Conservation (phyloP, 106 monocot genomes). For the Dendrobium huoshanense region DNA sequence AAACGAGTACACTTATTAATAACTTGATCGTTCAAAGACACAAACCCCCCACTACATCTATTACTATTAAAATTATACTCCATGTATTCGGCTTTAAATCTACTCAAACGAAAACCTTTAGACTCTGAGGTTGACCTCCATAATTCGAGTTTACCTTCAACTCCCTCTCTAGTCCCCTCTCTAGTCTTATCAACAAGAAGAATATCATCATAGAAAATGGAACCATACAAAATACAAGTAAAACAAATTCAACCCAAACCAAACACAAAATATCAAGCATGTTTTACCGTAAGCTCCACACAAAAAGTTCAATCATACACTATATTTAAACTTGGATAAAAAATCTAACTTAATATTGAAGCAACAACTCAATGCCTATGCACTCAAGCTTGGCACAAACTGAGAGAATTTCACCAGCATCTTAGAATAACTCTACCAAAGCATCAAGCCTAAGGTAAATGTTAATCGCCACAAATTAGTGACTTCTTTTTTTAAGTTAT, state of each 20-base stretch:
- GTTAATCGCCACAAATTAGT: background rate
- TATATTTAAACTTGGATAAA: background rate
- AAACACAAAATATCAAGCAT: background rate
- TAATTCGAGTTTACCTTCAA: too few species aligned
- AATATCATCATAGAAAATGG: background rate
- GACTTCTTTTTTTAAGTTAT: background rate
- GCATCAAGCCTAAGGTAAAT: background rate
- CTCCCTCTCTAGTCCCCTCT: too few species aligned
- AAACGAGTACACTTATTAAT: too few species aligned
- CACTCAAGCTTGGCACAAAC: background rate
- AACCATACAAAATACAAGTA: background rate
- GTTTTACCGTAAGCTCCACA: background rate
- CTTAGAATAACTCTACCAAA: background rate
- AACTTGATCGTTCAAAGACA: too few species aligned
- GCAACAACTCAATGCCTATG: background rate
- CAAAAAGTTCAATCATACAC: background rate
- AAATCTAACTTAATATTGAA: background rate
- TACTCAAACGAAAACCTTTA: too few species aligned
- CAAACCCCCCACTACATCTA: too few species aligned
- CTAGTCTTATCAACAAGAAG: too few species aligned
- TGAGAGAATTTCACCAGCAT: background rate
- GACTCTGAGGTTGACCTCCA: too few species aligned
- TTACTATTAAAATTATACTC: too few species aligned
- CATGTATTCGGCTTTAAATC: too few species aligned
- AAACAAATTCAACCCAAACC: background rate